Evolutionary conservation across 176 grass and related monocot species (phyloP).

Genomic region (Aegilops sharonensis): DNA sequence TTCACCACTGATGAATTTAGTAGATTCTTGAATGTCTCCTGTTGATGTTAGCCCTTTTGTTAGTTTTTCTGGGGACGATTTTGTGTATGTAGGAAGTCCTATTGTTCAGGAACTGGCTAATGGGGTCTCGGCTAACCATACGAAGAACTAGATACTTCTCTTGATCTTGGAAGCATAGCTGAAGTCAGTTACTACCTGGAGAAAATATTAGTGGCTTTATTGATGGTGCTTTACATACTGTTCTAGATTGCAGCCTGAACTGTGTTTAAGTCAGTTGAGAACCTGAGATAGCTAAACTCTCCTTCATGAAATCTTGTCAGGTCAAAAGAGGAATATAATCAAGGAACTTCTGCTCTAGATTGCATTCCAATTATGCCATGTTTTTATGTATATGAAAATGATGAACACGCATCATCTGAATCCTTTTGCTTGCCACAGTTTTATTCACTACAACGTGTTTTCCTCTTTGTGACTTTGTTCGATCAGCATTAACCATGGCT

Average conservation of each 20-base stretch:
- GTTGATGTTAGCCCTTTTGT: background rate
- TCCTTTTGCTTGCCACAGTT: constrained; percentile 14
- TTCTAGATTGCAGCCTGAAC: background rate
- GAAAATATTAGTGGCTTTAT: background rate
- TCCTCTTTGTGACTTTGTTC: background rate
- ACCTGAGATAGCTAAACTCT: background rate
- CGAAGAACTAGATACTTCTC: background rate
- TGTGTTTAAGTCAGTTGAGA: background rate
- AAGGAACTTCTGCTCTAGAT: background rate
- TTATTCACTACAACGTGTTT: background rate
- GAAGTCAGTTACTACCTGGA: background rate
- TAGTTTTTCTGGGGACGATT: background rate
- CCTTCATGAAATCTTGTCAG: background rate
- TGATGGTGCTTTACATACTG: background rate
- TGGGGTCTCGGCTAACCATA: background rate
- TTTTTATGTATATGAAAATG: background rate
- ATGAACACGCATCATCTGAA: background rate
- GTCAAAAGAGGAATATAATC: background rate
- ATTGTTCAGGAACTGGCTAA: background rate
- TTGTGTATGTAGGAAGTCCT: background rate
- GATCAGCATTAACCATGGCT: background rate
- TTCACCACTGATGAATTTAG: background rate
- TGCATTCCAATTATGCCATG: background rate
- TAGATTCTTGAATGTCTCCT: background rate
- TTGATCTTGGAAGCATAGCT: background rate